Evolutionary conservation across 495 filamentous ascomycete genomes (phyloP).

Genomic region (Daldinia bambusicola): DNA sequence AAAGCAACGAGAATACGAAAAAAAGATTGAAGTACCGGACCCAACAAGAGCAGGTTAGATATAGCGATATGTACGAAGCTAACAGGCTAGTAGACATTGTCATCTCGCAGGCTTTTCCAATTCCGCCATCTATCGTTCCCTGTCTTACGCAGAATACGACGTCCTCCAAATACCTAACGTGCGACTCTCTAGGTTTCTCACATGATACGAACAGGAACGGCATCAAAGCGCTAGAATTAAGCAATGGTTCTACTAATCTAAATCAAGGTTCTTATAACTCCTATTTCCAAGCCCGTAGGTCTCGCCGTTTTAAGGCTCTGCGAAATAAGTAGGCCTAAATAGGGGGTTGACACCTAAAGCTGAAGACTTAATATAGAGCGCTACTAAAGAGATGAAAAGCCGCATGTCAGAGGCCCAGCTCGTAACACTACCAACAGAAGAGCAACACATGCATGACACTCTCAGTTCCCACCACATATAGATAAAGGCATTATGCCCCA

Average conservation of each 20-base stretch:
- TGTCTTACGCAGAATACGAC: too few relatives aligned
- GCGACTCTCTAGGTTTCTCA: too few relatives aligned
- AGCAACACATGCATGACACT: too few relatives aligned
- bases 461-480: background rate
- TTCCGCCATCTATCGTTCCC: background rate
- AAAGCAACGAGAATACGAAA: background rate
- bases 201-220: background rate
- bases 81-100: background rate
- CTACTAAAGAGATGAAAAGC: too few relatives aligned
- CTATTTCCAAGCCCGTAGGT: too few relatives aligned
- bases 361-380: too few relatives aligned
- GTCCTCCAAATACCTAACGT: too few relatives aligned
- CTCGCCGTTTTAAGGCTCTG: too few relatives aligned
- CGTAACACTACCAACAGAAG: too few relatives aligned
- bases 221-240: background rate
- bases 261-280: too few relatives aligned
- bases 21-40: background rate
- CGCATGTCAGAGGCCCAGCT: too few relatives aligned
- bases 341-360: too few relatives aligned
- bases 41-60: background rate
- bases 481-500: background rate
- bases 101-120: background rate
- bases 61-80: background rate
- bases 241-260: background rate
- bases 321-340: background rate